Evolutionary conservation across 1,284 basidiomycete species (phyloP).

Genomic region (Trametes hirsuta): DNA sequence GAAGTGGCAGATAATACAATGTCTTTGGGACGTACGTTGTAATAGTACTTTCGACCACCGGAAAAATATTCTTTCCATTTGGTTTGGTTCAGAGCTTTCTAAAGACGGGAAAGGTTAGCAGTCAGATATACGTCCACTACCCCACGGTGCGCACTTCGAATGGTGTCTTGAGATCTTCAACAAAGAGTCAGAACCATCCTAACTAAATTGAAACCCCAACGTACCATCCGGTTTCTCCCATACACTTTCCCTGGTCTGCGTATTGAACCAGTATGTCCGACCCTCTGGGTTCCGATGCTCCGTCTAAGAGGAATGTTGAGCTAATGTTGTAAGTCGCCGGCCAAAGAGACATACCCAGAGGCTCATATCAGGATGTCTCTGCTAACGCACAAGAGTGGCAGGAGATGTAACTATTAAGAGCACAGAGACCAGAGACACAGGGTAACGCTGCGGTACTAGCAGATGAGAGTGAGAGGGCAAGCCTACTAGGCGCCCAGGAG

Average conservation of each 20-base stretch:
- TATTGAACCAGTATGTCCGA: slow-evolving; percentile 87
- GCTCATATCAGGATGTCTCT: slow-evolving; percentile 5
- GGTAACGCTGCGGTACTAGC: no score
- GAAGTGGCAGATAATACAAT: background rate
- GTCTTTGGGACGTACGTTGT: slow-evolving; percentile 61
- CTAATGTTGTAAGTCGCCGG: no score
- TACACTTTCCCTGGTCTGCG: slow-evolving; percentile 75
- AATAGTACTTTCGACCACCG: slow-evolving; percentile 90
- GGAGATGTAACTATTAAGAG: background rate
- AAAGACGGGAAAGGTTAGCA: slow-evolving; percentile 1
- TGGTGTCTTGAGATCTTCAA: slow-evolving; percentile 74
- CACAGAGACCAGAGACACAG: no score
- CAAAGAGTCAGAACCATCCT: slow-evolving; percentile 5
- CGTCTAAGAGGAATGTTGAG: slow-evolving; percentile 46
- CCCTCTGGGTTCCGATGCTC: slow-evolving; percentile 85
- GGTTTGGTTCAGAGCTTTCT: slow-evolving; percentile 86
- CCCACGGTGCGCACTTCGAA: slow-evolving; percentile 66
- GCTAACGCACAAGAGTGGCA: background rate
- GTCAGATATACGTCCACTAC: background rate
- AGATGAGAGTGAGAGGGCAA: no score
- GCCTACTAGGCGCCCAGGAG: no score
- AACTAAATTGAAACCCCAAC: slow-evolving; percentile 13
- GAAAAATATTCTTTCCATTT: slow-evolving; percentile 94
- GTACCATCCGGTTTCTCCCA: slow-evolving; percentile 88
- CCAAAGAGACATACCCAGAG: slow-evolving; percentile 16